Conservation (phyloP, 2,329 filamentous ascomycete species). For the Microcyclosporella mali region DNA sequence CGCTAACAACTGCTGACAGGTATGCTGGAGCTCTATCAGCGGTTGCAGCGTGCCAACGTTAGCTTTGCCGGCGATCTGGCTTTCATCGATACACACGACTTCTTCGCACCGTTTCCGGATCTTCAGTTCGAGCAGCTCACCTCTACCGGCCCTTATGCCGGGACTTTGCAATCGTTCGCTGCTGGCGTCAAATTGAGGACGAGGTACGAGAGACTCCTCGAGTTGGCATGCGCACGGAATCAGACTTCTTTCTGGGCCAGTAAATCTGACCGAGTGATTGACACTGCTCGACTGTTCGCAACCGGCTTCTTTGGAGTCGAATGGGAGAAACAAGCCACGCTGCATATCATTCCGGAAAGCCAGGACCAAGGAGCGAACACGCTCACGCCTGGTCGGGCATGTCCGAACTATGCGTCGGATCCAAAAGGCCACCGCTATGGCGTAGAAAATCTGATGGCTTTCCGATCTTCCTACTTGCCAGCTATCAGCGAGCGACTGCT, state of each 20-base stretch:
- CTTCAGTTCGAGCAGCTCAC: constrained; percentile 50
- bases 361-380: constrained; percentile 48
- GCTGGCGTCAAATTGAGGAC: constrained; percentile 50
- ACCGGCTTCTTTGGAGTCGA: constrained; percentile 50
- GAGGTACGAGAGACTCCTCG: constrained; percentile 46
- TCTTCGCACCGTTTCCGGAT: constrained; percentile 44
- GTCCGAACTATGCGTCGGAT: constrained; percentile 36
- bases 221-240: constrained; percentile 20
- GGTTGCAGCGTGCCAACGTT: constrained; percentile 39
- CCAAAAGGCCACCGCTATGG: constrained; percentile 46
- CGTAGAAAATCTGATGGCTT: constrained; percentile 41
- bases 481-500: constrained; percentile 42
- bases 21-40: constrained; percentile 44
- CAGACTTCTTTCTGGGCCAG: constrained; percentile 50
- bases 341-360: constrained; percentile 50
- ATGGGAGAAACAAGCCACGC: constrained; percentile 36
- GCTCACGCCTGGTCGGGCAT: constrained; percentile 50
- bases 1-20: constrained; percentile 24
- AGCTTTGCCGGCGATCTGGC: constrained; percentile 45
- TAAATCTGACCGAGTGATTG: constrained; percentile 48
- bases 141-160: constrained; percentile 51
- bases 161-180: constrained; percentile 48
- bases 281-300: constrained; percentile 51
- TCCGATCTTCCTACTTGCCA: constrained; percentile 44
- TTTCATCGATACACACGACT: constrained; percentile 51